Evolutionary conservation across 2,329 filamentous ascomycete genomes (phyloP).

Genomic region (Fonsecaea nubica): DNA sequence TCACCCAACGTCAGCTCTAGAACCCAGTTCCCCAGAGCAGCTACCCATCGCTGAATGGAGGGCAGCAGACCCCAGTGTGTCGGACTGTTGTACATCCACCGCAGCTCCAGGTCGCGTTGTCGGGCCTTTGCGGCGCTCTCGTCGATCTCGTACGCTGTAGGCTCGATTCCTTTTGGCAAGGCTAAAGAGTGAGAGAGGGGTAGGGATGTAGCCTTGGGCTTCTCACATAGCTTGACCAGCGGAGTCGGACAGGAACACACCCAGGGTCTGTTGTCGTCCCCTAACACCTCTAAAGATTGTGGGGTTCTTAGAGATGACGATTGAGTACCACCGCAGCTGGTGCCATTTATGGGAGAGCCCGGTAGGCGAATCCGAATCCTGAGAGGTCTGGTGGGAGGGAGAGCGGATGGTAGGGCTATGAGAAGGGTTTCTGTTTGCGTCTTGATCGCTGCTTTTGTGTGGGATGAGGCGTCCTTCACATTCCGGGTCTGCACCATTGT

Average conservation of each 20-base stretch:
- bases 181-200: background rate
- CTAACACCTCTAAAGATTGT: background rate
- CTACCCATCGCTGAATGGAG: background rate
- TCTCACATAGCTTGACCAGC: background rate
- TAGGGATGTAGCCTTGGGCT: background rate
- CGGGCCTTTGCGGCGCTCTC: background rate
- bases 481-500: background rate
- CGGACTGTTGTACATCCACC: background rate
- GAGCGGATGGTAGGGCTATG: background rate
- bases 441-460: background rate
- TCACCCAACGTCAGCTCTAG: background rate
- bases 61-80: conserved; percentile 17
- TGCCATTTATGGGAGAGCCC: background rate
- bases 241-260: background rate
- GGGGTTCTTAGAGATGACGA: background rate
- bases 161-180: background rate
- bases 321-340: background rate
- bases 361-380: background rate
- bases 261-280: background rate
- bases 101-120: conserved; percentile 1
- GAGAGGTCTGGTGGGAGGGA: conserved; percentile 5
- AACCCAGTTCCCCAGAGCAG: background rate
- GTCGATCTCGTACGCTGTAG: background rate
- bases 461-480: background rate
- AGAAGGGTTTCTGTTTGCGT: background rate